These are phyloP conservation scores for Collybiopsis luxurians DNA, from an alignment of 768 basidiomycete species.

Conservation along the genomic window DNA sequence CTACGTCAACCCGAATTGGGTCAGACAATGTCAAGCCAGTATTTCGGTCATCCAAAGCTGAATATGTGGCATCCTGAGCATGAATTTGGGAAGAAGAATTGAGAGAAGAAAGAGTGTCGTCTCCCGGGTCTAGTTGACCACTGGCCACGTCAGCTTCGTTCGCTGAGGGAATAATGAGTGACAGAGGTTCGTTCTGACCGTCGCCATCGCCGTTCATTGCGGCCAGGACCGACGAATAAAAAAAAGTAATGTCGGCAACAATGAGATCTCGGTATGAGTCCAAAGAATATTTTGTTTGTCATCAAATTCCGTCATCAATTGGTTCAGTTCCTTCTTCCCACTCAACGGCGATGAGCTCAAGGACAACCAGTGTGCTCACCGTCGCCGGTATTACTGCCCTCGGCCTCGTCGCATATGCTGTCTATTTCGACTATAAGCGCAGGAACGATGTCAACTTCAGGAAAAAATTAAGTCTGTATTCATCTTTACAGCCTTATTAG, in stretches of 20 bases:
- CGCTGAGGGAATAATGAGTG: slow-evolving; percentile 28
- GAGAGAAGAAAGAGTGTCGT: slow-evolving; percentile 15
- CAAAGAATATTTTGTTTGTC: background rate
- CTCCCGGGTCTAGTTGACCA: slow-evolving; percentile 4
- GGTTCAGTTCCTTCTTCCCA: slow-evolving; percentile 12
- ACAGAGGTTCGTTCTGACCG: slow-evolving; percentile 23
- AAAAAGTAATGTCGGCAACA: slow-evolving; percentile 2
- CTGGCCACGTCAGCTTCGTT: slow-evolving; percentile 27
- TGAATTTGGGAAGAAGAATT: slow-evolving; percentile 6
- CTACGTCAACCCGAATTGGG: background rate
- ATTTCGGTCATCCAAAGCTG: slow-evolving; percentile 25
- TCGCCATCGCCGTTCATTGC: slow-evolving; percentile 45
- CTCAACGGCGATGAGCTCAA: slow-evolving; percentile 32
- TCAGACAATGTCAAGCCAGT: slow-evolving; percentile 26
- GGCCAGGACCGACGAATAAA: slow-evolving; percentile 25
- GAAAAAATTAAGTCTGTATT: slow-evolving; percentile 74
- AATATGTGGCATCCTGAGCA: background rate
- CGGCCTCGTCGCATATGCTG: slow-evolving; percentile 74
- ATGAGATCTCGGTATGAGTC: background rate
- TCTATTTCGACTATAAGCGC: slow-evolving; percentile 94
- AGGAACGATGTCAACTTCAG: slow-evolving; percentile 87
- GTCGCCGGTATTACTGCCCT: slow-evolving; percentile 50
- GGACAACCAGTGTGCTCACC: slow-evolving; percentile 37
- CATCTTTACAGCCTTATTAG: slow-evolving; percentile 4
- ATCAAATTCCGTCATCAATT: slow-evolving; percentile 6